Evolutionary conservation across 2,329 filamentous ascomycete species (phyloP), one percentile per base, ranked within the genome.

Genomic region (Diplodia sapinea): DNA sequence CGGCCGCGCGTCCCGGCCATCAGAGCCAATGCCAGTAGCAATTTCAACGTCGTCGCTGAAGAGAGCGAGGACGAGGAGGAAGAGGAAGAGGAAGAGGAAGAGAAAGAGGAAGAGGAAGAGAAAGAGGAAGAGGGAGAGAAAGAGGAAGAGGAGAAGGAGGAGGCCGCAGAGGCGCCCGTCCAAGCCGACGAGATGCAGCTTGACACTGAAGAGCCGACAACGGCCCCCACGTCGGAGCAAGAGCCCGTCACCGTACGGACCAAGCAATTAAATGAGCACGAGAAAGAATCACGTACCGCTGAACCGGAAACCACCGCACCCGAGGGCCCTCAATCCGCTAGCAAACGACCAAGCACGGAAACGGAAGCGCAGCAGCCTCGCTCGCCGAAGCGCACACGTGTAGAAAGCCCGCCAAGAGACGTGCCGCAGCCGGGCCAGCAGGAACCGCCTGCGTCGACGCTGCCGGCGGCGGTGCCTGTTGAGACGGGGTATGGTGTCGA

Each of bases 1-100:
- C 73, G 82, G 68, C 83, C 83, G 5, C 74, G 83, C 20, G 79
- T 84, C 78, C 82, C 83, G 0, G 76, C 79, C 1, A 78, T 83
- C 26, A 75, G 74, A 20, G 68, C 73, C 31, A 73, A 73, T 15
- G 56, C 49, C 1, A 71, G 73, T 12, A 13, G 31, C 9, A 31
- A 4, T 12, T 40, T 61, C 11, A n/a, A 49, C 1, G 17, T 23
- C 29, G 47, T 51, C 15, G 15, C 17, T 4, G 59, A 69, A n/a
- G 70, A 72, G 5, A 75, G 72, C 13, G 73, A 73, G 0, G 66
- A 70, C 4, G 73, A 74, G 6, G 70, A 70, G 6, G 62, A 64
- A 1, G 72, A 75, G 17, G 72, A 73, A 6, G 74, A 71, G 20
- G 63, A 26, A 7, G 75, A 74, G 3, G 63, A 23, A 6, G 75